These are phyloP conservation scores for Exophiala sp. DNA, from an alignment of 2,329 filamentous ascomycete species.

Conservation along the genomic window DNA sequence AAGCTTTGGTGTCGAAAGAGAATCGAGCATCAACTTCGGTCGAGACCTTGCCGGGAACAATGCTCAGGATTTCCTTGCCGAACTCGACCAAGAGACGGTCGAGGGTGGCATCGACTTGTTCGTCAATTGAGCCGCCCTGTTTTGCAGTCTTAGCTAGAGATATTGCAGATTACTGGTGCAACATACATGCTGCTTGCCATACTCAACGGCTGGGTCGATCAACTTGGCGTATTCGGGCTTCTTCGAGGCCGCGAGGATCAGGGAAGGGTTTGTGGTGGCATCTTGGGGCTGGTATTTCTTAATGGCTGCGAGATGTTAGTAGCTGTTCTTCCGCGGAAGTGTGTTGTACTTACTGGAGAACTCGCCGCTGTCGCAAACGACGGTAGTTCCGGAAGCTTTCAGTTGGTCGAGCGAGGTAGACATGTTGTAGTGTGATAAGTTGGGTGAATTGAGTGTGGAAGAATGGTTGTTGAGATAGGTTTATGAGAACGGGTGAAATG, in stretches of 20 bases:
- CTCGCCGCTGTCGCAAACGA: slow-evolving; percentile 91
- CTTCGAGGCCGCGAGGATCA: slow-evolving; percentile 97
- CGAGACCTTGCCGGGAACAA: slow-evolving; percentile 97
- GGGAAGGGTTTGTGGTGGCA: slow-evolving; percentile 98
- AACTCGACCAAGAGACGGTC: slow-evolving; percentile 97
- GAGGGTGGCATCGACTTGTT: slow-evolving; percentile 83
- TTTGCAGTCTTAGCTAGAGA: slow-evolving; percentile 1
- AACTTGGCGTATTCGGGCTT: slow-evolving; percentile 93
- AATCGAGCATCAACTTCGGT: slow-evolving; percentile 96
- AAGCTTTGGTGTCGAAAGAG: slow-evolving; percentile 91
- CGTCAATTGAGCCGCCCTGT: slow-evolving; percentile 62
- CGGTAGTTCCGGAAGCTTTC: slow-evolving; percentile 81
- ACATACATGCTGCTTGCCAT: slow-evolving; percentile 73
- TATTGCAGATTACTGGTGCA: background rate
- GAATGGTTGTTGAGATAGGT: background rate
- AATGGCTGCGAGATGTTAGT: slow-evolving; percentile 64
- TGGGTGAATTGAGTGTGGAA: background rate
- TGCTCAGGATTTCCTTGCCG: slow-evolving; percentile 93
- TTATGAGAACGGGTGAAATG: no score
- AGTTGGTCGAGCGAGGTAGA: slow-evolving; percentile 90
- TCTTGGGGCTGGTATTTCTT: slow-evolving; percentile 99
- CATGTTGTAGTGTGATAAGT: slow-evolving; percentile 52
- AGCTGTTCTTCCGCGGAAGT: slow-evolving; percentile 3
- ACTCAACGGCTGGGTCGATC: slow-evolving; percentile 78
- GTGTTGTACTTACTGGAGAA: slow-evolving; percentile 64